Evolutionary conservation across 108 stramenopile genomes (phyloP).

Genomic region (Cyclotella baltica): DNA sequence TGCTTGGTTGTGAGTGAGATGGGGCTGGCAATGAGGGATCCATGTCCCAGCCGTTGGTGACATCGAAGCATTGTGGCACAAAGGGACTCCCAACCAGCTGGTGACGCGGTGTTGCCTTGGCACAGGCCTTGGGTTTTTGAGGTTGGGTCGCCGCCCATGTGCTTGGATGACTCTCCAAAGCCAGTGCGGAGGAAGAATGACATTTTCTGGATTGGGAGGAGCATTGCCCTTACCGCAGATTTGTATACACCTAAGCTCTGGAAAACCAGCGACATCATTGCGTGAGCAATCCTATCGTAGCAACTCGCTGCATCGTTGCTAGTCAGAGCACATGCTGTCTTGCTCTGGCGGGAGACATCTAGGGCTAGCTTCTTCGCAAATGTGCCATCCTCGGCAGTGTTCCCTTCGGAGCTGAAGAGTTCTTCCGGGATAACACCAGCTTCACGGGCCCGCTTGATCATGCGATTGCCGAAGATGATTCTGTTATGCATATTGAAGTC

Average conservation of each 20-base stretch:
- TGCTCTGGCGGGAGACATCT: not conserved
- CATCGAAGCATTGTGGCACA: too few species aligned
- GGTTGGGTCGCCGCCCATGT: too few species aligned
- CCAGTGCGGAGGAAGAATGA: too few species aligned
- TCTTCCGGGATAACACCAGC: not conserved
- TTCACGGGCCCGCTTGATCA: not conserved
- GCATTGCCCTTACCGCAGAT: not conserved
- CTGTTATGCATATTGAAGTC: conserved; percentile 18
- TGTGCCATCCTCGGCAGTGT: not conserved
- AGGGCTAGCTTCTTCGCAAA: not conserved
- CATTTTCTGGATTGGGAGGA: too few species aligned
- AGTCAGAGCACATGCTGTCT: not conserved
- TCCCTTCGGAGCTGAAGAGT: not conserved
- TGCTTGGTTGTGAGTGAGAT: too few species aligned
- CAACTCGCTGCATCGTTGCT: not conserved
- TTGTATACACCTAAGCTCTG: not conserved
- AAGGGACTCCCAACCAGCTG: too few species aligned
- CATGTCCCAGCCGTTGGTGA: too few species aligned
- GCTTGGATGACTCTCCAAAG: too few species aligned
- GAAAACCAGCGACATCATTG: not conserved
- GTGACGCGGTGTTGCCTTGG: too few species aligned
- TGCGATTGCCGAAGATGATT: conserved; percentile 3
- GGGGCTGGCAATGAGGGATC: too few species aligned
- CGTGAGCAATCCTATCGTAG: not conserved
- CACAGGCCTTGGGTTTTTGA: too few species aligned